Evolutionary conservation across 2,329 filamentous ascomycete species (phyloP).

Genomic region (Immersiporthe knoxdaviesiana): DNA sequence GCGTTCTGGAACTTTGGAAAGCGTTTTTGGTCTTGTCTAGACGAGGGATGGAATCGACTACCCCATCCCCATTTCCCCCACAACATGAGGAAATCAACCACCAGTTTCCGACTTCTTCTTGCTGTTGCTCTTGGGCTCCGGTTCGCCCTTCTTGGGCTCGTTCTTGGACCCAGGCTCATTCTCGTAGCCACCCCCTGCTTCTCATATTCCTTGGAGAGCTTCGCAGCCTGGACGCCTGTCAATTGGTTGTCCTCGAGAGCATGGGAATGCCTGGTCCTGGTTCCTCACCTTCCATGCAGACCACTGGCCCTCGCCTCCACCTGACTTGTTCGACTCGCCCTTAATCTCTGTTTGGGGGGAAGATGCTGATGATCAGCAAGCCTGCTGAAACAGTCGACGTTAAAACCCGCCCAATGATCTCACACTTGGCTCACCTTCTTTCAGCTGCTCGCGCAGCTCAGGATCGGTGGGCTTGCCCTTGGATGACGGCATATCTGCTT

Average conservation of each 20-base stretch:
- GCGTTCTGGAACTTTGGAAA: constrained; percentile 5
- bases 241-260: constrained; percentile 8
- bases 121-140: constrained; percentile 27
- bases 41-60: background rate
- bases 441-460: constrained; percentile 44
- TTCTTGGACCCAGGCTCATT: constrained; percentile 47
- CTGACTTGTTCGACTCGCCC: constrained; percentile 46
- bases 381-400: background rate
- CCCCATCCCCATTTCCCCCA: too few species aligned
- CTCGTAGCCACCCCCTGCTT: constrained; percentile 47
- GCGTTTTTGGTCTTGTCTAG: background rate
- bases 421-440: constrained; percentile 40
- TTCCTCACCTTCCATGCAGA: constrained; percentile 43
- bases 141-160: constrained; percentile 31
- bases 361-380: constrained; percentile 11
- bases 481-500: constrained; percentile 42
- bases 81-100: constrained; percentile 26
- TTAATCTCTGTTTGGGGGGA: constrained; percentile 42
- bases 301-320: constrained; percentile 45
- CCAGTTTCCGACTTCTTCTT: constrained; percentile 26
- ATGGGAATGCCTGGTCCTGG: background rate
- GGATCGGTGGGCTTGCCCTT: constrained; percentile 47
- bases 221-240: constrained; percentile 36
- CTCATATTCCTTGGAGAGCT: constrained; percentile 48
- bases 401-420: background rate